Evolutionary conservation across 2,329 filamentous ascomycete species (phyloP).

Genomic region (Curvularia sp.): DNA sequence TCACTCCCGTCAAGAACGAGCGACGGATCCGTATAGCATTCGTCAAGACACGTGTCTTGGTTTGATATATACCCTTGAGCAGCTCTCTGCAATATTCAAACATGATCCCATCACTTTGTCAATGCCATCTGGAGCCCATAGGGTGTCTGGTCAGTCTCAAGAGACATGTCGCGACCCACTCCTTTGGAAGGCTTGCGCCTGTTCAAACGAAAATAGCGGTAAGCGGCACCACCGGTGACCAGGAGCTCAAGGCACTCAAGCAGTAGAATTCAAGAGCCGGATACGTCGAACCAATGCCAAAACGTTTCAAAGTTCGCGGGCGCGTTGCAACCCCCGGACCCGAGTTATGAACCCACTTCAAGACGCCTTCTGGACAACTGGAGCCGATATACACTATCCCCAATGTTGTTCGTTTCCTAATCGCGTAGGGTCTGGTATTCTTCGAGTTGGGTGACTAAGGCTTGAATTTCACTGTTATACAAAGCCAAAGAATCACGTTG

Average conservation of each 20-base stretch:
- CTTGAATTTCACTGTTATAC: neutral
- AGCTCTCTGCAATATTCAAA: neutral
- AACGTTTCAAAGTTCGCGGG: neutral
- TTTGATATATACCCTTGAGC: neutral
- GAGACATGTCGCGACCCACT: too few relatives aligned
- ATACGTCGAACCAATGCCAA: too few relatives aligned
- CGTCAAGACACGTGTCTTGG: neutral
- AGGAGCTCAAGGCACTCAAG: too few relatives aligned
- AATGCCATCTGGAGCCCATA: neutral
- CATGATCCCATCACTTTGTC: neutral
- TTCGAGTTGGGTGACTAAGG: neutral
- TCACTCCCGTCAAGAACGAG: neutral
- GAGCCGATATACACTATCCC: too few relatives aligned
- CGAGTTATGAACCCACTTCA: neutral
- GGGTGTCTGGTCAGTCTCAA: neutral
- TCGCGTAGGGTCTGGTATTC: neutral
- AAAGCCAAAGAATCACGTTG: neutral
- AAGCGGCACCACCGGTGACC: too few relatives aligned
- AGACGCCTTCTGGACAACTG: too few relatives aligned
- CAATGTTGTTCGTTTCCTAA: neutral
- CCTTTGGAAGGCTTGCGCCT: too few relatives aligned
- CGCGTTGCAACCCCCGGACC: neutral
- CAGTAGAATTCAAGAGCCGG: too few relatives aligned
- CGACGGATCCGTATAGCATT: neutral
- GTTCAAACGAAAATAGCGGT: too few relatives aligned